These are phyloP conservation scores for Pseudocercospora musae DNA, from an alignment of 2,329 filamentous ascomycete species.

Conservation along the genomic window DNA sequence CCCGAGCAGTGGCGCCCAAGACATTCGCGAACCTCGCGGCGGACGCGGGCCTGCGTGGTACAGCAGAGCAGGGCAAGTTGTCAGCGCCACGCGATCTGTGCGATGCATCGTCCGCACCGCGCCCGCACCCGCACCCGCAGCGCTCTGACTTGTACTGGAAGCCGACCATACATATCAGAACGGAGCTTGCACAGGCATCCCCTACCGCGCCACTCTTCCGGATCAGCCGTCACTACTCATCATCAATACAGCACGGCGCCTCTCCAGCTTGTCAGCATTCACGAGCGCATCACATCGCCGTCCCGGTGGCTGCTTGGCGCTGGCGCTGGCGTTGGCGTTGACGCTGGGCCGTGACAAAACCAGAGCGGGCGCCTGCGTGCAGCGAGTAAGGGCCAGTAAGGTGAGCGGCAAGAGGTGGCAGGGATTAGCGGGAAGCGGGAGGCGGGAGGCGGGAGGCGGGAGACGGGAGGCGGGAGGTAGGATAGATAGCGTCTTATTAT, in stretches of 20 bases:
- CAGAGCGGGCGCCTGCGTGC: neutral
- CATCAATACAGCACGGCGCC: neutral
- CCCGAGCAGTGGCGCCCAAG: constrained; percentile 7
- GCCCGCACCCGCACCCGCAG: too few species aligned
- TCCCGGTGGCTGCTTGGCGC: neutral
- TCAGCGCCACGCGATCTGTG: constrained; percentile 22
- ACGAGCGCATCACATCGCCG: constrained; percentile 1
- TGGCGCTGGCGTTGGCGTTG: neutral
- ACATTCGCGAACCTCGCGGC: neutral
- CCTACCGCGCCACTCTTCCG: constrained; percentile 5
- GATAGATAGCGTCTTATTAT: constrained; percentile 8
- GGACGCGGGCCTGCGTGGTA: neutral
- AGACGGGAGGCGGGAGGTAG: too few species aligned
- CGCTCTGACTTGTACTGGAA: too few species aligned
- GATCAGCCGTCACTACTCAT: too few species aligned
- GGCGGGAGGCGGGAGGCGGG: too few species aligned
- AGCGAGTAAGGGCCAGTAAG: neutral
- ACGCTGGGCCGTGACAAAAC: neutral
- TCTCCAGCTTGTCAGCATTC: neutral
- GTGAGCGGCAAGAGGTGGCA: neutral
- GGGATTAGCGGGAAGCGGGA: too few species aligned
- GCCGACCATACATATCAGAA: too few species aligned
- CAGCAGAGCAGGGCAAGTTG: constrained; percentile 6
- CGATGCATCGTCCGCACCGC: too few species aligned
- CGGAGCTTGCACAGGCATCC: constrained; percentile 8